Evolutionary conservation across 371 early-diverging fungal species (phyloP).

Genomic region (Mortierella sp.): DNA sequence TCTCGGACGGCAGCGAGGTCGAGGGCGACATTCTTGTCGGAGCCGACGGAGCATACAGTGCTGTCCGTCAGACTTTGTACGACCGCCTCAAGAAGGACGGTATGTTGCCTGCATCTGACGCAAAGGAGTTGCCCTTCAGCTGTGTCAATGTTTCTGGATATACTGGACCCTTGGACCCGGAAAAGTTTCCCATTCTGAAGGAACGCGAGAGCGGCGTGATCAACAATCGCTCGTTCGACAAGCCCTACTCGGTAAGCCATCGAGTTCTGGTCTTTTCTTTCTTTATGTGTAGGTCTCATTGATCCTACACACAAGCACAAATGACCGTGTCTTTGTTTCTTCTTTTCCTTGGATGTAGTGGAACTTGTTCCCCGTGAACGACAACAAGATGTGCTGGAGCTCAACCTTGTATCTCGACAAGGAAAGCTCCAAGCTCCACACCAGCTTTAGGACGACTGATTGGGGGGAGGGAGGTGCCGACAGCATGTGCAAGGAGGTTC

Average conservation of each 20-base stretch:
- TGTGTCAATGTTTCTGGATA: slow-evolving; percentile 19
- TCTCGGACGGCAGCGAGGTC: neutral
- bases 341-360: neutral
- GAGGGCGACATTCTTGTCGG: slow-evolving; percentile 18
- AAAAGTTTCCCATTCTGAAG: slow-evolving; percentile 1
- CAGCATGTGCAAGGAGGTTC: slow-evolving; percentile 22
- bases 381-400: slow-evolving; percentile 21
- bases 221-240: neutral
- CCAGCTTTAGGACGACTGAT: slow-evolving; percentile 15
- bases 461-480: slow-evolving; percentile 23
- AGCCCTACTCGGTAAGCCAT: slow-evolving; percentile 18
- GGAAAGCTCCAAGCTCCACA: neutral
- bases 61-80: slow-evolving; percentile 9
- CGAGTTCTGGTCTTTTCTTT: neutral
- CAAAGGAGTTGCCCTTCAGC: neutral
- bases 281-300: neutral
- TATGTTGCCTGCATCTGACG: neutral
- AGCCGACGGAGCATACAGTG: slow-evolving; percentile 18
- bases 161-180: slow-evolving; percentile 10
- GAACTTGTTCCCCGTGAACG: slow-evolving; percentile 11
- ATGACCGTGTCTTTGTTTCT: neutral
- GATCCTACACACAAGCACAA: no score
- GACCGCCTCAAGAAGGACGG: neutral
- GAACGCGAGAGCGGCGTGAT: neutral
- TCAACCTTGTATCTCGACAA: slow-evolving; percentile 13